Evolutionary conservation across 1,284 basidiomycete species (phyloP), one percentile per base, ranked within the genome.

Genomic region (Lignosus rhinocerotis): DNA sequence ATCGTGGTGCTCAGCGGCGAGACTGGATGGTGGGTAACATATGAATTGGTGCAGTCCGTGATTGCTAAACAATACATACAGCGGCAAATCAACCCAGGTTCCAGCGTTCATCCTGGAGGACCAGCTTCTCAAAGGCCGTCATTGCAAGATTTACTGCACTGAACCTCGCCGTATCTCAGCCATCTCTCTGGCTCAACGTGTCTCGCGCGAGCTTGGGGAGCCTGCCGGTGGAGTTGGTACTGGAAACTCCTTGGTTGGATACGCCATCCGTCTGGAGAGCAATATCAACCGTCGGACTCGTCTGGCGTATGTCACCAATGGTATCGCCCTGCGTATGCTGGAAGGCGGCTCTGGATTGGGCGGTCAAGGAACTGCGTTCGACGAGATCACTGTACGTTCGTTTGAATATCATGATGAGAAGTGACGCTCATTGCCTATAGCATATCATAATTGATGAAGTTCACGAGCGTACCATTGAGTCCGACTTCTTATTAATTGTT

Each of bases 11-110:
- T 99, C 0, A 96, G 94, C 68, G 97, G 97, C 45, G 97, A 99
- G 77, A 99, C 97, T 5, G 97, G 97, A 66, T 99, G 94, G 92
- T 92, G 66, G 68, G 76, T 66, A 11, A 17, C 2, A n/a, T 25
- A 16, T 17, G 16, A 36, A 17, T 14, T 3, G 25, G n/a, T 19
- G 7, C 3, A 3, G 14, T 14, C 7, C 51, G 32, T 53, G 36
- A 46, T 47, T 21, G 52, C 61, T 43, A 51, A 16, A 19, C 17
- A n/a, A 41, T 9, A n/a, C 11, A n/a, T 12, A 10, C 25, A 94
- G 95, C 69, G 97, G 96, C 14, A 99, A 99, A 76, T 98, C 96
- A 1, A 99, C 97, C 0, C 97, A 99, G 76, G 85, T 99, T 3
- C 97, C 97, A 1, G 84, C 93, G 0, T 99, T 94, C 77, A 92